Percentiles rank a stretch among this genome's conserved stretches.
Conservation (phyloP, 2,329 filamentous ascomycete genomes). For the Penicillium sp. region DNA sequence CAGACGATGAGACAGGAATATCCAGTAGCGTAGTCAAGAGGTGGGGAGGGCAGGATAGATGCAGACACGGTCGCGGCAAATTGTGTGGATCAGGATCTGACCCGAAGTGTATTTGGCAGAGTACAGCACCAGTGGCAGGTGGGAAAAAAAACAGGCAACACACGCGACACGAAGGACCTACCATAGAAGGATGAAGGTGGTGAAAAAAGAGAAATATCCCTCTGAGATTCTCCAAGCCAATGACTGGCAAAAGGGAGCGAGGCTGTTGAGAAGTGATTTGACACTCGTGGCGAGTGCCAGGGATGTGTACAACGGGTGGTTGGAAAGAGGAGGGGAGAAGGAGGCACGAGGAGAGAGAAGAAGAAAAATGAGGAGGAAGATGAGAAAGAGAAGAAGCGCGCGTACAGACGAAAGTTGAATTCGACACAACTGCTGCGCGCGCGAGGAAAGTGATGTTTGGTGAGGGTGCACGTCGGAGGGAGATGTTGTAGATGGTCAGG, state of each 20-base stretch:
- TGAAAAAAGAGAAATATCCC: background rate
- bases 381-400: background rate
- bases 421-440: background rate
- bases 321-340: slow-evolving; percentile 19
- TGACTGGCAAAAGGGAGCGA: slow-evolving; percentile 5
- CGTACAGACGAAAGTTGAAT: slow-evolving; percentile 1
- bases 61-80: slow-evolving; percentile 31
- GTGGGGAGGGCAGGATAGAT: slow-evolving; percentile 14
- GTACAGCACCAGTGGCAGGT: slow-evolving; percentile 9
- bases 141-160: slow-evolving; percentile 7
- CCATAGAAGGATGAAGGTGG: slow-evolving; percentile 14
- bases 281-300: slow-evolving; percentile 28
- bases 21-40: background rate
- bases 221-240: slow-evolving; percentile 5
- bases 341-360: slow-evolving; percentile 2
- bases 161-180: slow-evolving; percentile 17
- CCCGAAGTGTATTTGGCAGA: slow-evolving; percentile 25
- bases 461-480: slow-evolving; percentile 7
- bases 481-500: slow-evolving; percentile 6
- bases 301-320: slow-evolving; percentile 31
- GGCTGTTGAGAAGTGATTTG: background rate
- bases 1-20: background rate
- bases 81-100: slow-evolving; percentile 30
- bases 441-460: slow-evolving; percentile 7
- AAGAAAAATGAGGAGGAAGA: slow-evolving; percentile 2